Percentiles rank a stretch among this genome's conserved stretches.
phyloP scores from a whole-genome alignment of 2,329 filamentous ascomycete genomes.

The Paraphaeosphaeria sporulosa region DNA sequence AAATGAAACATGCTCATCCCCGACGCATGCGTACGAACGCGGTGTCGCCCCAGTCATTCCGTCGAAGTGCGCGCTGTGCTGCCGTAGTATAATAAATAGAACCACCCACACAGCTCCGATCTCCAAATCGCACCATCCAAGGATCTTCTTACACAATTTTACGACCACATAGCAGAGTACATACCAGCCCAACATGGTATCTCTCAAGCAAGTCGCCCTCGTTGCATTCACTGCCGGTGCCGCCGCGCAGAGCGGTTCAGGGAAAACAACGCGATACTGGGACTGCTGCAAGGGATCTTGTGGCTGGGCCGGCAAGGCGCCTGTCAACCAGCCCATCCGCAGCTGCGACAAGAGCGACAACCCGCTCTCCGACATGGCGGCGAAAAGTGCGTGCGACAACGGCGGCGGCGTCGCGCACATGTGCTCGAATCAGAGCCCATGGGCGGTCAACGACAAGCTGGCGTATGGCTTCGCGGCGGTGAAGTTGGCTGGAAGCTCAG shows the following conservation, averaged over 20 bases:
- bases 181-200: constrained; percentile 25
- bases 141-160: constrained; percentile 3
- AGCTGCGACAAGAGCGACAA: constrained; percentile 66
- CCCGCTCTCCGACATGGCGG: constrained; percentile 60
- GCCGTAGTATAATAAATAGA: constrained; percentile 13
- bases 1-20: constrained; percentile 3
- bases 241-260: constrained; percentile 36
- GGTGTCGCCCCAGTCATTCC: constrained; percentile 1
- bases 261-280: constrained; percentile 49
- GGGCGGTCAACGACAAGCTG: constrained; percentile 64
- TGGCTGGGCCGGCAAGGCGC: constrained; percentile 65
- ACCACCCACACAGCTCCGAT: background rate
- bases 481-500: constrained; percentile 60
- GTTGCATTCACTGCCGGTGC: constrained; percentile 36
- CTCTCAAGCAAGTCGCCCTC: constrained; percentile 38
- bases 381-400: constrained; percentile 61
- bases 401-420: constrained; percentile 65
- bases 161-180: background rate
- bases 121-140: constrained; percentile 11
- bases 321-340: constrained; percentile 60
- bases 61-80: background rate
- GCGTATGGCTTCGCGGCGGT: constrained; percentile 73
- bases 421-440: constrained; percentile 69
- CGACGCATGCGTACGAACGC: background rate
- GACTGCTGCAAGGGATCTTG: constrained; percentile 78